Evolutionary conservation across 2,329 filamentous ascomycete species (phyloP).

Genomic region (Thyridium curvatum): DNA sequence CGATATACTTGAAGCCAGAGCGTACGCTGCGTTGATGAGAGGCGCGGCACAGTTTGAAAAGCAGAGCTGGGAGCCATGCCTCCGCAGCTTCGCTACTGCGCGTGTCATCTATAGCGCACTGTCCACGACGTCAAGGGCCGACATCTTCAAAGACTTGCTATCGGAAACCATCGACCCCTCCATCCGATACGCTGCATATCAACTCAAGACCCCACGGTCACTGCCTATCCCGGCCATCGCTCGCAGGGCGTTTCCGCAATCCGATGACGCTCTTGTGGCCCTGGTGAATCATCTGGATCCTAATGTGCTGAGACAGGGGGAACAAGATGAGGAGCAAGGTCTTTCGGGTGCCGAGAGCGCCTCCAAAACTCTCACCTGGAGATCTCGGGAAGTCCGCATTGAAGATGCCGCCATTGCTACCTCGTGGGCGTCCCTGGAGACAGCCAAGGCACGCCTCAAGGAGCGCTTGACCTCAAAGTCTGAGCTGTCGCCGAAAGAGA

Average conservation of each 20-base stretch:
- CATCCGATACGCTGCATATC: slow-evolving; percentile 90
- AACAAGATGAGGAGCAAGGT: slow-evolving; percentile 40
- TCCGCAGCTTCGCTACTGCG: slow-evolving; percentile 69
- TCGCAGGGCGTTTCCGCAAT: slow-evolving; percentile 67
- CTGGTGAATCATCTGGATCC: slow-evolving; percentile 67
- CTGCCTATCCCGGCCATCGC: slow-evolving; percentile 75
- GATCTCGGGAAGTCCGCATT: slow-evolving; percentile 76
- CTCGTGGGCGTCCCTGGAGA: slow-evolving; percentile 65
- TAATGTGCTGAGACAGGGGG: slow-evolving; percentile 54
- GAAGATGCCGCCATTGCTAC: slow-evolving; percentile 90
- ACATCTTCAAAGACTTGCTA: slow-evolving; percentile 80
- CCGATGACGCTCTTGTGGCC: slow-evolving; percentile 54
- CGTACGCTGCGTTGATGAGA: slow-evolving; percentile 70
- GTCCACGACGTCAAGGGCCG: slow-evolving; percentile 53
- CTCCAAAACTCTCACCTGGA: slow-evolving; percentile 77
- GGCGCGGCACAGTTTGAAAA: slow-evolving; percentile 83
- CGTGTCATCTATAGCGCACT: slow-evolving; percentile 80
- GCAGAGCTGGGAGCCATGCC: slow-evolving; percentile 73
- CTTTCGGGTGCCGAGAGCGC: slow-evolving; percentile 41
- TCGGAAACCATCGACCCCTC: slow-evolving; percentile 85
- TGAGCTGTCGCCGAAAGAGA: slow-evolving; percentile 51
- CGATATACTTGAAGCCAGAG: slow-evolving; percentile 78
- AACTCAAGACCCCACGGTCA: slow-evolving; percentile 80
- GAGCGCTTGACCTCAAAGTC: slow-evolving; percentile 38
- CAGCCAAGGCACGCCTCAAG: slow-evolving; percentile 42